Evolutionary conservation across 163 green algal genomes (phyloP).

Genomic region (Scenedesmus sp.): DNA sequence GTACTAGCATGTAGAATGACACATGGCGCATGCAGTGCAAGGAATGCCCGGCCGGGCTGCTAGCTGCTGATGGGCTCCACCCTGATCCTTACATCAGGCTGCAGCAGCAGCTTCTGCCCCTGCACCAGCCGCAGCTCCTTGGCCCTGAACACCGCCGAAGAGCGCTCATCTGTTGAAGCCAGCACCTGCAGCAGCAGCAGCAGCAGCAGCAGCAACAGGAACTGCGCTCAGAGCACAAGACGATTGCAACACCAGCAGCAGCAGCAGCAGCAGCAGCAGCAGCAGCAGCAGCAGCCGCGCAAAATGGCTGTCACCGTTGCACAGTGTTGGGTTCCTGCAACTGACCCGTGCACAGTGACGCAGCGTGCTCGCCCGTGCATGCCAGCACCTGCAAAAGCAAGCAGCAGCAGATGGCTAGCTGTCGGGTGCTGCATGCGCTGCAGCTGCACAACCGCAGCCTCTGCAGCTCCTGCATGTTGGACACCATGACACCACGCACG

Average conservation of each 20-base stretch:
- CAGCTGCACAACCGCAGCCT: constrained; percentile 77
- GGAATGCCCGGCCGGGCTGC: too few species aligned
- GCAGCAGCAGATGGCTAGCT: too few species aligned
- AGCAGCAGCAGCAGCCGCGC: not conserved
- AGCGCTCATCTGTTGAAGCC: not conserved
- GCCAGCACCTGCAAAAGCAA: too few species aligned
- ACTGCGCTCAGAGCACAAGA: too few species aligned
- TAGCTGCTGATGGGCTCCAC: not conserved
- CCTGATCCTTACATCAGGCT: constrained; percentile 56
- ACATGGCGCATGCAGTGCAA: too few species aligned
- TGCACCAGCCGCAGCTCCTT: constrained; percentile 86
- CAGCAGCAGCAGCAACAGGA: too few species aligned
- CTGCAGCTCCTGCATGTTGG: constrained; percentile 68
- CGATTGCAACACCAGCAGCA: too few species aligned
- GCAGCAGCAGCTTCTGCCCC: constrained; percentile 69
- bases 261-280: constrained; percentile 45
- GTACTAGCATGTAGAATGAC: too few species aligned
- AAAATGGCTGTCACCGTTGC: not conserved
- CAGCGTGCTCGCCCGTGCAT: too few species aligned
- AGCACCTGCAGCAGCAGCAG: not conserved
- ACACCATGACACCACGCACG: too few species aligned
- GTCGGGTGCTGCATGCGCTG: constrained; percentile 82
- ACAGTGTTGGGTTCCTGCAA: too few species aligned
- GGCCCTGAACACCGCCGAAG: constrained; percentile 59
- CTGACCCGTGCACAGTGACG: too few species aligned